Conservation (phyloP, 129 eudicot genomes). For the Helichrysum umbraculigerum region DNA sequence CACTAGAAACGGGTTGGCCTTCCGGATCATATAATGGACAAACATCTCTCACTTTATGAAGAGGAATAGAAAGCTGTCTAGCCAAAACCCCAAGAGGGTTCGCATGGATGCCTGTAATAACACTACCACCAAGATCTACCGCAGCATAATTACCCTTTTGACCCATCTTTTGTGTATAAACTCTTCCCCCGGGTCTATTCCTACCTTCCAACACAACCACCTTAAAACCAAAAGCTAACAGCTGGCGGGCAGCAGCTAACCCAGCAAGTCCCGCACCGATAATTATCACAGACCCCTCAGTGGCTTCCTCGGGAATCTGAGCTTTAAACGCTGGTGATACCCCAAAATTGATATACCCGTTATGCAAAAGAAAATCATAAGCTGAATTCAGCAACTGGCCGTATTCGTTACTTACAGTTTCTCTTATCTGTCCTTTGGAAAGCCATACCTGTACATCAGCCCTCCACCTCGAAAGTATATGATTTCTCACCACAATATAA, state of each 20-base stretch:
- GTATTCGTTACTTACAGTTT: slow-evolving; percentile 72
- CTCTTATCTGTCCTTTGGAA: slow-evolving; percentile 65
- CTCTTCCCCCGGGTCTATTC: slow-evolving; percentile 90
- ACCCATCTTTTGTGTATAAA: slow-evolving; percentile 81
- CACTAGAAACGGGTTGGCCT: slow-evolving; percentile 55
- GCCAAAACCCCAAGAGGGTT: slow-evolving; percentile 97
- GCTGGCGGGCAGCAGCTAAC: slow-evolving; percentile 82
- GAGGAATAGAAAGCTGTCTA: slow-evolving; percentile 81
- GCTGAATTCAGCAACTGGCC: slow-evolving; percentile 68
- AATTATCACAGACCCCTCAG: slow-evolving; percentile 64
- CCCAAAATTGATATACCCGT: slow-evolving; percentile 90
- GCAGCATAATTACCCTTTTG: slow-evolving; percentile 59
- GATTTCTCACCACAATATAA: slow-evolving; percentile 87
- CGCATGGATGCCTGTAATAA: slow-evolving; percentile 93
- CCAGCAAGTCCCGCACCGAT: slow-evolving; percentile 96
- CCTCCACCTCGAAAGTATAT: slow-evolving; percentile 88
- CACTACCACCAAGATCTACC: slow-evolving; percentile 97
- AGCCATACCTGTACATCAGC: slow-evolving; percentile 70
- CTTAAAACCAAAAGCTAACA: slow-evolving; percentile 73
- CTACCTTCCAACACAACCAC: slow-evolving; percentile 85
- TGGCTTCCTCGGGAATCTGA: slow-evolving; percentile 55
- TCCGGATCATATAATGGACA: slow-evolving; percentile 87
- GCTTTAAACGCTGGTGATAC: slow-evolving; percentile 60
- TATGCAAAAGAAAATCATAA: slow-evolving; percentile 72
- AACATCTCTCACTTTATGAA: slow-evolving; percentile 87